Base-by-base conservation (phyloP, 2,329 filamentous ascomycete species). In the Blumeriella jaapii region DNA sequence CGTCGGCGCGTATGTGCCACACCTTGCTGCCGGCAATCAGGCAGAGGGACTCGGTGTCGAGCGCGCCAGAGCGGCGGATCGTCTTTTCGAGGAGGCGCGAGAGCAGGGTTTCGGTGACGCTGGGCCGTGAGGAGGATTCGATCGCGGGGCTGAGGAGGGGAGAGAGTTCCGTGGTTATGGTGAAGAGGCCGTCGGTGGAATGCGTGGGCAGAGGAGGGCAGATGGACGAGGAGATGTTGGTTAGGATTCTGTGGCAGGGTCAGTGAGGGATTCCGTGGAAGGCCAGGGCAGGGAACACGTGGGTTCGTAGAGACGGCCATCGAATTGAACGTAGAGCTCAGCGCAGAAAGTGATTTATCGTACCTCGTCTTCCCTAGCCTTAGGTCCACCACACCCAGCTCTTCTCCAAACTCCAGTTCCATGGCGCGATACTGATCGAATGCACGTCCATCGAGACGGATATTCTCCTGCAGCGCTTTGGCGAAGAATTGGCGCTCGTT, bases 21-120 rank as follows among this genome's bases (percentile, higher is more conserved):
- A 83, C 91, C 59, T 93, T 94, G 41, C 82, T 69, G 6, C 84
- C 87, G 8, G 91, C 86, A 17, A 95, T 69, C 14, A 98, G 83
- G 59, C 91, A 98, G 28, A 98, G 71, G 3, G 87, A 94, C 61
- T 98, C 91, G 20, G 87, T 94, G 58, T 96, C 89, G 25, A 98
- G 74, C 5, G 91, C 89, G 49, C 82, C 82, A 1, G 87, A 94
- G 41, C 91, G 79, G 26, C 91, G 86, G 41, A 96, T 76, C 6
- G 91, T 89, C 62, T 94, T 94, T 59, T 98, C 91, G 13, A 98
- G 77, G 26, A 91, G 72, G 20, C 89, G 78, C 7, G 87, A 86
- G 17, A 96, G 74, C 26, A 94, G 71, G 2, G 87, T 69, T 61
- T 96, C 91, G 37, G 80, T 72, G 51, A 93, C 82, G 44, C 80